phyloP scores from a whole-genome alignment of 2,329 filamentous ascomycete genomes.

The Aspergillus aculeatus region DNA sequence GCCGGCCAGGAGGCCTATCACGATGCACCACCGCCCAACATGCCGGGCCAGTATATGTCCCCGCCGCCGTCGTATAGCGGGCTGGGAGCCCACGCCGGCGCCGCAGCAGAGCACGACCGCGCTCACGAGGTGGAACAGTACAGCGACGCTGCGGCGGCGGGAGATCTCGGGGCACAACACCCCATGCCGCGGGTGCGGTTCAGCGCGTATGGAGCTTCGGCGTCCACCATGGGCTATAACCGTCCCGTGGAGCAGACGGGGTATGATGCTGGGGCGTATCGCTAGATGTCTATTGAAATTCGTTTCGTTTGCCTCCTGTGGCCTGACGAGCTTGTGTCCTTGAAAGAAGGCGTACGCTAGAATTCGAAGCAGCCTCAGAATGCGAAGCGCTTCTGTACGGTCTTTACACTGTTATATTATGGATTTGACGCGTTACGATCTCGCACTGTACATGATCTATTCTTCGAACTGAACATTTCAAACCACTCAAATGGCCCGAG shows the following conservation, averaged over 20 bases:
- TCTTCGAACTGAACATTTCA: background rate
- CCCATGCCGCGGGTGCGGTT: conserved; percentile 19
- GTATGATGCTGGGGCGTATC: conserved; percentile 37
- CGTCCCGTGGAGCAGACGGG: conserved; percentile 32
- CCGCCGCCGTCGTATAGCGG: conserved; percentile 1
- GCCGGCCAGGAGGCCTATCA: conserved; percentile 1
- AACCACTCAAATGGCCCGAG: no score
- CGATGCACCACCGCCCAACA: background rate
- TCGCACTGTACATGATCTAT: conserved; percentile 5
- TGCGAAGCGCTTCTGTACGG: no score
- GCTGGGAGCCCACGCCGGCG: background rate
- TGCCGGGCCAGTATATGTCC: background rate
- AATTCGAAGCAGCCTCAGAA: background rate
- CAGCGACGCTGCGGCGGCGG: conserved; percentile 26
- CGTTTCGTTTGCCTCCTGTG: background rate
- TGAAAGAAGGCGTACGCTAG: background rate
- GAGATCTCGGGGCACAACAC: conserved; percentile 17
- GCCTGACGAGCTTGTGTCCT: background rate
- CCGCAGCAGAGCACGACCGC: conserved; percentile 20
- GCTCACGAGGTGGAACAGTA: conserved; percentile 28
- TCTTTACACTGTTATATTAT: background rate
- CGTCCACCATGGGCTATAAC: conserved; percentile 19
- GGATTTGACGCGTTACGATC: conserved; percentile 14
- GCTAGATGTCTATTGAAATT: conserved; percentile 14
- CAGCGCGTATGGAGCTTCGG: conserved; percentile 20